Percentiles rank a stretch among this genome's conserved stretches.
These are phyloP conservation scores for Setaria italica DNA, from an alignment of 202 grass and related monocot species.

Conservation along the genomic window DNA sequence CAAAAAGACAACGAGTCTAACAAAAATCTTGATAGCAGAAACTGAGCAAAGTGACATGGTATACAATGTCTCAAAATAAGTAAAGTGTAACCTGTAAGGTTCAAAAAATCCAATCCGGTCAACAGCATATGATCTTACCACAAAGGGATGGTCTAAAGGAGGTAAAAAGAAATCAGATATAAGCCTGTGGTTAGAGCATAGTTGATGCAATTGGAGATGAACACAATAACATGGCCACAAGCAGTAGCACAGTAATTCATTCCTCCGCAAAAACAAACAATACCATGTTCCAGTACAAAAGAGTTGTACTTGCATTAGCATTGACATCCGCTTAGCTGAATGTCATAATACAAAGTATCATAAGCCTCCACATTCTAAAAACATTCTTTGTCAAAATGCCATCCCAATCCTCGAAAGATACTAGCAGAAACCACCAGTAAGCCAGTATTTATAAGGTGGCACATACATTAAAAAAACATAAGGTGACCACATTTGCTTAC, in stretches of 20 bases:
- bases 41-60: conserved; percentile 1
- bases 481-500: not conserved
- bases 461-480: not conserved
- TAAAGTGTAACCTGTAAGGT: not conserved
- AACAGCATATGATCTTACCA: not conserved
- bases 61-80: conserved; percentile 32
- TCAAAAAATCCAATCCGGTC: conserved; percentile 14
- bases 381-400: not conserved
- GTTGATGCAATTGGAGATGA: not conserved
- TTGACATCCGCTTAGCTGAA: not conserved
- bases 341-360: conserved; percentile 25
- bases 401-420: not conserved
- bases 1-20: conserved; percentile 27
- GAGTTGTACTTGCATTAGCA: conserved; percentile 6
- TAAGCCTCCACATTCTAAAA: not conserved
- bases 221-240: conserved; percentile 3
- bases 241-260: conserved; percentile 22
- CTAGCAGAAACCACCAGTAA: not conserved
- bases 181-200: conserved; percentile 22
- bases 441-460: not conserved
- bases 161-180: conserved; percentile 12
- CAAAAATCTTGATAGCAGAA: conserved; percentile 22
- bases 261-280: not conserved
- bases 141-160: conserved; percentile 18
- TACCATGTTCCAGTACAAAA: not conserved